Base-by-base conservation (phyloP, 2,329 filamentous ascomycete genomes). In the Aspergillus aculeatus region DNA sequence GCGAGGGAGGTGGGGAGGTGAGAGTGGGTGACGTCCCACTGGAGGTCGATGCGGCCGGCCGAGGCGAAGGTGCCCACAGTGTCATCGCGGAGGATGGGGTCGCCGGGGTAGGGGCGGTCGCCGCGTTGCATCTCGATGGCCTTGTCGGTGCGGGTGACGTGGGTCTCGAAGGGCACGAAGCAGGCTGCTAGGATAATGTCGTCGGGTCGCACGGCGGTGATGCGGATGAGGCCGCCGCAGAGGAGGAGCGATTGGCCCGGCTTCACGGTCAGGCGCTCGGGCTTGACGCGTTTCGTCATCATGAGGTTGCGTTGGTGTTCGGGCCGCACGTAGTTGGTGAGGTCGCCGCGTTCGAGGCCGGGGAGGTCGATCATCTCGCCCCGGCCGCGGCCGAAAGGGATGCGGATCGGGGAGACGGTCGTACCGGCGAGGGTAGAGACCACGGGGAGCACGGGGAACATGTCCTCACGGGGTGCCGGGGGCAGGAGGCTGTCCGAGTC, bases 331-430 rank as follows among this genome's bases (percentile, higher is more conserved):
- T 89, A 87, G 0, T 85, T 77, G 51, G 91, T 88, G 6, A 98
- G 80, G 16, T 87, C 84, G 26, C 86, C 88, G 50, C 95, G 87
- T 9, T 88, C 84, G 35, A 99, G 80, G 0, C 95, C 95, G 0
- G 95, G 95, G 14, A 99, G 82, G 72, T 99, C 95, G 68, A 99
- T 91, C 35, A 99, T 82, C 74, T 99, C 96, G 58, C 95, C 95
- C 69, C 86, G 89, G 24, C 90, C 89, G 61, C 86, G 86, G 50
- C 93, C 93, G 71, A 95, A 99, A 0, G 92, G 92, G 19, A 98
- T 86, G 29, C 95, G 89, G 66, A 99, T 98, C 0, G 95, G 95
- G 0, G 92, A 96, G 2, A 93, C 95, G 1, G 95, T 99, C 0
- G 95, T 99, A 10, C 96, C 95, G 0, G 95, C 91, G 2, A 97